A percentile compares a stretch with the other conserved stretches of the same genome.
Evolutionary conservation across 345 rosid species (phyloP).

Genomic region (Hibiscus tridactylites): DNA sequence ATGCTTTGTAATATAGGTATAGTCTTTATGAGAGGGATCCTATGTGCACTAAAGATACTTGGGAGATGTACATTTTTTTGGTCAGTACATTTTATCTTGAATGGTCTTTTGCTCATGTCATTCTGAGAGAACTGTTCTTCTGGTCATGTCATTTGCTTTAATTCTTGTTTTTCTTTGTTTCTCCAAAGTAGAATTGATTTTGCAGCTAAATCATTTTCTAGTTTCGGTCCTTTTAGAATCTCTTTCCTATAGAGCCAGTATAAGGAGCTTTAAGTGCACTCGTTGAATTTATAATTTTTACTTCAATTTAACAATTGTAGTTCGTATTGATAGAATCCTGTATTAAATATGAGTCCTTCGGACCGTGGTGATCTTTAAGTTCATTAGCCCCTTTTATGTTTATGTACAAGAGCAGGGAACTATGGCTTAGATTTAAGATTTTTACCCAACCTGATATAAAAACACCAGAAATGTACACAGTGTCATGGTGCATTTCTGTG

Average conservation of each 20-base stretch:
- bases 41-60: neutral
- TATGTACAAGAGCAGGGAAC: neutral
- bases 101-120: neutral
- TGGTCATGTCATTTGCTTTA: neutral
- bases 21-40: neutral
- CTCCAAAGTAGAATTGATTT: neutral
- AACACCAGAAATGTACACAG: neutral
- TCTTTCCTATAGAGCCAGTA: neutral
- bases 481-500: neutral
- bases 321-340: neutral
- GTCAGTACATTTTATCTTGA: neutral
- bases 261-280: neutral
- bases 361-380: neutral
- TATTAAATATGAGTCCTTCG: neutral
- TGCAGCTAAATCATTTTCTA: neutral
- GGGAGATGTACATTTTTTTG: neutral
- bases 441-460: neutral
- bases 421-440: neutral
- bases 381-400: neutral
- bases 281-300: neutral
- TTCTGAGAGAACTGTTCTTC: neutral
- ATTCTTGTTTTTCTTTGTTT: neutral
- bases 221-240: neutral
- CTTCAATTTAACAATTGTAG: neutral
- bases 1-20: neutral